phyloP scores from a whole-genome alignment of 2,329 filamentous ascomycete genomes.

The Lecanoromycetidae sp. region DNA sequence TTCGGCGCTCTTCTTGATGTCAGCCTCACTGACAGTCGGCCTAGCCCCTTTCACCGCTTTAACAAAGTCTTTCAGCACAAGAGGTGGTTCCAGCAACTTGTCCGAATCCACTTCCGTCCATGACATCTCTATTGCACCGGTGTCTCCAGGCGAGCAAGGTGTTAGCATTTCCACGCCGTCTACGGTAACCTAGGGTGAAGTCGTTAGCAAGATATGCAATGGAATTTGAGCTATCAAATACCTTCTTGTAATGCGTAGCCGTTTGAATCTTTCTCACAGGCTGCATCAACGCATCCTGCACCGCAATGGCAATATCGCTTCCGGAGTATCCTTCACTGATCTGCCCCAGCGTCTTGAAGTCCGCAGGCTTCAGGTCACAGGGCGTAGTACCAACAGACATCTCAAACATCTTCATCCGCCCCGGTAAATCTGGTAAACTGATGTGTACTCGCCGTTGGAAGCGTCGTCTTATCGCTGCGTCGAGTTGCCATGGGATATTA shows the following conservation, averaged over 20 bases:
- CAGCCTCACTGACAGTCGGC: slow-evolving; percentile 80
- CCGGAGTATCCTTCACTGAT: slow-evolving; percentile 90
- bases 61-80: slow-evolving; percentile 83
- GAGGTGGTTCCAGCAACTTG: slow-evolving; percentile 69
- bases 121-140: slow-evolving; percentile 78
- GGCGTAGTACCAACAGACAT: slow-evolving; percentile 87
- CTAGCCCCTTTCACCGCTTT: slow-evolving; percentile 79
- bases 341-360: slow-evolving; percentile 68
- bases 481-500: slow-evolving; percentile 97
- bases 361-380: slow-evolving; percentile 63
- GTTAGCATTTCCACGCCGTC: slow-evolving; percentile 53
- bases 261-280: slow-evolving; percentile 94
- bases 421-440: slow-evolving; percentile 73
- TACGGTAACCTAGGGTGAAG: background rate
- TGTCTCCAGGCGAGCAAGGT: slow-evolving; percentile 86
- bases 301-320: slow-evolving; percentile 88
- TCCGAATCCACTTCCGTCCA: slow-evolving; percentile 83
- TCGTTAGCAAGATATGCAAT: background rate
- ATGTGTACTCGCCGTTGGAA: slow-evolving; percentile 97
- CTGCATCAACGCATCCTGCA: slow-evolving; percentile 95
- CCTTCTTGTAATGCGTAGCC: slow-evolving; percentile 94
- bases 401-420: slow-evolving; percentile 90
- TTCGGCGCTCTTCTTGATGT: slow-evolving; percentile 70
- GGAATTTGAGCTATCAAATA: slow-evolving; percentile 26
- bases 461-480: slow-evolving; percentile 85